phyloP scores from a whole-genome alignment of 805 yeast genomes.

The Kazachstania africana region DNA sequence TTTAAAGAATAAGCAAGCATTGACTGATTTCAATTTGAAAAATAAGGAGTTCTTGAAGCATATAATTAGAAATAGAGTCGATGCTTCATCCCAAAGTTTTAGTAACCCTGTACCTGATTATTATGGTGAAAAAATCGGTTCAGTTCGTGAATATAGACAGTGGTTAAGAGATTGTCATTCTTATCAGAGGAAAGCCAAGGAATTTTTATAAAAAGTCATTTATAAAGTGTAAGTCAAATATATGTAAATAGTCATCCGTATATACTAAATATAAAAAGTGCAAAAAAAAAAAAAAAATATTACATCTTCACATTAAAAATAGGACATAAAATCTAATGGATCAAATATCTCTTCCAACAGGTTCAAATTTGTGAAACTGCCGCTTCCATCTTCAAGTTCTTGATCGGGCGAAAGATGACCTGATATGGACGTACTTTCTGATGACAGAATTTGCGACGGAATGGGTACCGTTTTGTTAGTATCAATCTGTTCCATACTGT shows the following conservation, averaged over 20 bases:
- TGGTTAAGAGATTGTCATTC: constrained; percentile 96
- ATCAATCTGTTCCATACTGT: no score
- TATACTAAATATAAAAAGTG: no score
- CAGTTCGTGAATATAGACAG: constrained; percentile 75
- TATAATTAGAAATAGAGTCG: constrained; percentile 71
- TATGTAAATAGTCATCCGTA: no score
- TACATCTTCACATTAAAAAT: constrained; percentile 6
- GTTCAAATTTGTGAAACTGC: constrained; percentile 7
- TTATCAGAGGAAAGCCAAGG: constrained; percentile 69
- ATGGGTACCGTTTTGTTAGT: no score
- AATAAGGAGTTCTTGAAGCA: constrained; percentile 67
- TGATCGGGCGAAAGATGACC: no score
- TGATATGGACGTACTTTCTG: no score
- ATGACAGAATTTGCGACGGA: not conserved
- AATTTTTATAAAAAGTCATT: constrained; percentile 38
- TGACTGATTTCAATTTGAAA: constrained; percentile 42
- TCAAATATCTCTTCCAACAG: constrained; percentile 18
- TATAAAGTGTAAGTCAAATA: no score
- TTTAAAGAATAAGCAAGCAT: constrained; percentile 34
- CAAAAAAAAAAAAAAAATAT: no score
- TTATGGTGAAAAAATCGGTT: constrained; percentile 90
- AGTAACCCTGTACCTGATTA: constrained; percentile 97
- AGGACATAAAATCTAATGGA: constrained; percentile 20
- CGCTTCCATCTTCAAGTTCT: constrained; percentile 1
- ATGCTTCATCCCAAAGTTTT: constrained; percentile 82